These are phyloP conservation scores for Dryas octopetala DNA, from an alignment of 306 rosid genomes.

Conservation along the genomic window DNA sequence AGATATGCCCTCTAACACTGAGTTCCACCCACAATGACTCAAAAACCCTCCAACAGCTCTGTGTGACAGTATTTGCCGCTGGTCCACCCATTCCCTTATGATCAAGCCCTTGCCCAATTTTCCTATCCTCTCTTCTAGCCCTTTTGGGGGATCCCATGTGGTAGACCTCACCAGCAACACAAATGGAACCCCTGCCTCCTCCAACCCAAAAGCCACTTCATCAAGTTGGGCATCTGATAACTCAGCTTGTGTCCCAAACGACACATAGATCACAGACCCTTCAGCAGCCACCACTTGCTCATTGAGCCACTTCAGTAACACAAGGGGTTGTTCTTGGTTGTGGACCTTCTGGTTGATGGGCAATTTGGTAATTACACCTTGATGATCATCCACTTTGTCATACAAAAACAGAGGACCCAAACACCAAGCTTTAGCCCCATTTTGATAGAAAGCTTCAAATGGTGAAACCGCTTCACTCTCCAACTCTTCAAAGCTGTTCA, in stretches of 20 bases:
- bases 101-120: constrained; percentile 16
- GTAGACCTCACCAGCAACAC: constrained; percentile 29
- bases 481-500: constrained; percentile 30
- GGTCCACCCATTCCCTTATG: constrained; percentile 30
- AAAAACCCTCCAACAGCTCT: constrained; percentile 32
- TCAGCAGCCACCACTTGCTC: constrained; percentile 2
- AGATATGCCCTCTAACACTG: constrained; percentile 32
- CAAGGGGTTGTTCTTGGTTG: background rate
- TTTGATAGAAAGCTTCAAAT: constrained; percentile 21
- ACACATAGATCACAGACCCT: constrained; percentile 30
- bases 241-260: constrained; percentile 33
- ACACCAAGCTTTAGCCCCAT: constrained; percentile 24
- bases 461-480: constrained; percentile 21
- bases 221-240: constrained; percentile 31
- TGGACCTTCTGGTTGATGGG: background rate
- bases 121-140: background rate
- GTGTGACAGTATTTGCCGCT: constrained; percentile 22
- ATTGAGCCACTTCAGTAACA: background rate
- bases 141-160: constrained; percentile 27
- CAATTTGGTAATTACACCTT: background rate
- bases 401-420: constrained; percentile 30
- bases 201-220: constrained; percentile 36
- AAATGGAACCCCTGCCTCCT: constrained; percentile 25
- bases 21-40: constrained; percentile 50
- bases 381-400: constrained; percentile 10